Evolutionary conservation across 768 basidiomycete species (phyloP), one percentile per base, ranked within the genome.

Genomic region (Lactarius sanguifluus): DNA sequence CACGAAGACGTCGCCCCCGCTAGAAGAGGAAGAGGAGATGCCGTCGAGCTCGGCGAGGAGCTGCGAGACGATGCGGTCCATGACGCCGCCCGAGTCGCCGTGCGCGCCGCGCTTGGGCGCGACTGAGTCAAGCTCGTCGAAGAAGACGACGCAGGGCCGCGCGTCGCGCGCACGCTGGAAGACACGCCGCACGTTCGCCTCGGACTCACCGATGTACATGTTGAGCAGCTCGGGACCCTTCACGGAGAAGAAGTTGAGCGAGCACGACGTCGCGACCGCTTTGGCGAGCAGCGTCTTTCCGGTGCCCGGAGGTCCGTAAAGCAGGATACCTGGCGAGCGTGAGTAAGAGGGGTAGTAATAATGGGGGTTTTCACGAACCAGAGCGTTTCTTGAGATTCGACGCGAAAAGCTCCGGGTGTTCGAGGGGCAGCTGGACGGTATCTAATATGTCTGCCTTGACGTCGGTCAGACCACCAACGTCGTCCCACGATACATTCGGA

Each of bases 191-290:
- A 99, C 96, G 76, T 98, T 99, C 67, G 98, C 97, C 76, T 98
- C 96, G 13, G 94, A 96, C 77, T 97, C 96, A 65, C 96, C 96
- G 72, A 98, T 96, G 77, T 96, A 98, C 96, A 98, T 98, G 77
- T 96, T 96, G 59, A 97, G 84, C 43, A 98, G 78, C 73, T 98
- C 96, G 3, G 96, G 96, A 0, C 96, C 96, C 75, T 98, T 97
- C 72, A 97, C 87, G n/a, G 94, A 96, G 78, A 98, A 90, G 77
- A 98, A 97, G 75, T 97, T 97, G 70, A 97, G 83, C 30, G 94
- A 90, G 75, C 91, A 97, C 2, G 94, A 93, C 1, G 95, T 97
- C 28, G 96, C 96, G 47, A 98, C 95, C 13, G 96, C 96, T 77
- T 98, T 98, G 10, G 96, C 96, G 56, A 98, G 85, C 8, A 98